Conservation (phyloP, 2,329 filamentous ascomycete species). For the Dactylellina parvicollis region DNA sequence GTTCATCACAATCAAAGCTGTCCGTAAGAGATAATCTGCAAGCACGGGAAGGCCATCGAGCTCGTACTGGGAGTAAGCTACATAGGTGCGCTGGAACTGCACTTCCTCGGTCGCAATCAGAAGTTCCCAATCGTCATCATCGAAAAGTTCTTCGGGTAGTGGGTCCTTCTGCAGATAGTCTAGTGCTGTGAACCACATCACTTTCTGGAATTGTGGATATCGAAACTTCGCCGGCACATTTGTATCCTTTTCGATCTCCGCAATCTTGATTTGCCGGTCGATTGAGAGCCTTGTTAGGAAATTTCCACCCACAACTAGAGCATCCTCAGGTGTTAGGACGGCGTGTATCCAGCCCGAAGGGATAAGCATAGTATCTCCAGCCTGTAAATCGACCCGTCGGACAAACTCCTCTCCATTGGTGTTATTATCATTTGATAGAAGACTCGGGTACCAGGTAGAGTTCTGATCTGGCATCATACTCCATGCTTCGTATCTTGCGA, state of each 20-base stretch:
- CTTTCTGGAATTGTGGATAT: constrained; percentile 75
- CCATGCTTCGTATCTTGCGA: constrained; percentile 78
- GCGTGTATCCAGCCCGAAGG: constrained; percentile 78
- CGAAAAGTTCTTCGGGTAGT: constrained; percentile 68
- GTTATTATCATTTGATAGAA: constrained; percentile 34
- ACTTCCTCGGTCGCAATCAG: constrained; percentile 72
- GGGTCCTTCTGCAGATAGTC: constrained; percentile 73
- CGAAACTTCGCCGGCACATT: constrained; percentile 73
- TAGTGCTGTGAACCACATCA: constrained; percentile 74
- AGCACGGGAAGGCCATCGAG: constrained; percentile 57
- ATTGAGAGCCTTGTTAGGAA: constrained; percentile 74
- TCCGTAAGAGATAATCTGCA: constrained; percentile 56
- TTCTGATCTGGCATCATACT: constrained; percentile 74
- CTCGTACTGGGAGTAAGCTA: constrained; percentile 59
- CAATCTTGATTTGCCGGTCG: constrained; percentile 73
- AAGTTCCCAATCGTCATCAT: constrained; percentile 66
- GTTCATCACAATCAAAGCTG: constrained; percentile 56
- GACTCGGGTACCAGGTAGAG: constrained; percentile 64
- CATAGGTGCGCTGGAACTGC: constrained; percentile 69
- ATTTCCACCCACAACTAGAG: constrained; percentile 76
- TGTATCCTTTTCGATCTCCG: constrained; percentile 74
- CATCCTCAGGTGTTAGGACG: constrained; percentile 76
- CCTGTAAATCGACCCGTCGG: constrained; percentile 65
- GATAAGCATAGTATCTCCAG: constrained; percentile 76
- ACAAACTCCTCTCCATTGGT: constrained; percentile 44